phyloP scores from a whole-genome alignment of 345 rosid genomes.

The Pistacia atlantica region DNA sequence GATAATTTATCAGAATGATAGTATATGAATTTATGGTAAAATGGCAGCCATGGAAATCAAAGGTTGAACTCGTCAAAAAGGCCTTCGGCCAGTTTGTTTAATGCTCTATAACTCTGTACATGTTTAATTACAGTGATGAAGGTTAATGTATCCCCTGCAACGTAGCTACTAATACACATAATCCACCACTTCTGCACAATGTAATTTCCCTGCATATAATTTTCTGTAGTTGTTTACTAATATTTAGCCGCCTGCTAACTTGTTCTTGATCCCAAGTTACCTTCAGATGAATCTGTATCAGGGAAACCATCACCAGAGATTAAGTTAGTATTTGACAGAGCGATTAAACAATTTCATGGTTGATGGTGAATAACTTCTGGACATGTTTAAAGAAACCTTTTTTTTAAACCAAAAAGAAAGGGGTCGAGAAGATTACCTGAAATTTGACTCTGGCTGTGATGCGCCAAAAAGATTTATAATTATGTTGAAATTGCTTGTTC shows the following conservation, averaged over 20 bases:
- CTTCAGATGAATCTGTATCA: conserved; percentile 21
- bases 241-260: conserved; percentile 11
- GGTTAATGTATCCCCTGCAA: not conserved
- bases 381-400: not conserved
- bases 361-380: not conserved
- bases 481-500: too few species aligned
- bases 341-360: not conserved
- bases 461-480: too few species aligned
- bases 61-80: not conserved
- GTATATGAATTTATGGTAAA: too few species aligned
- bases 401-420: not conserved
- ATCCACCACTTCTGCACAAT: conserved; percentile 7
- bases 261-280: conserved; percentile 11
- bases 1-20: too few species aligned
- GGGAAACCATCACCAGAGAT: conserved; percentile 11
- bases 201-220: not conserved
- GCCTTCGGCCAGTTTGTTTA: conserved; percentile 12
- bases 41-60: not conserved
- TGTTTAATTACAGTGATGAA: not conserved
- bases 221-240: too few species aligned
- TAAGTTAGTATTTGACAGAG: conserved; percentile 1
- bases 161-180: not conserved
- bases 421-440: not conserved
- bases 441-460: too few species aligned
- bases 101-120: not conserved